Percentiles rank a stretch among this genome's conserved stretches.
Conservation (phyloP, 371 early-diverging fungal species). For the Blyttiomyces sp. region DNA sequence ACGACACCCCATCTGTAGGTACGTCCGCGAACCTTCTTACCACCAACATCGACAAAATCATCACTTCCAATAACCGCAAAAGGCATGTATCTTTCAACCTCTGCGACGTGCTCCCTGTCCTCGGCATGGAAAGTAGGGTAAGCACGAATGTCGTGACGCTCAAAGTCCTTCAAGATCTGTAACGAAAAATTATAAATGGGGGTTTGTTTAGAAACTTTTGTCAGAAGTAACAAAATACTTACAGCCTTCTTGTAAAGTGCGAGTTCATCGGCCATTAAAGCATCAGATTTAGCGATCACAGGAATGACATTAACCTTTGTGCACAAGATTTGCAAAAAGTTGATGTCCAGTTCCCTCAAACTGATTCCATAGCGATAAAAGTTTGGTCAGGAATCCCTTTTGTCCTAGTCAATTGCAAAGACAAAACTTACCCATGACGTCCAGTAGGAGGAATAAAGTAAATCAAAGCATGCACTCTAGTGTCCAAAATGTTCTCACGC, state of each 20-base stretch:
- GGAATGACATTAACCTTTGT: constrained; percentile 59
- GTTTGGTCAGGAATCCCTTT: background rate
- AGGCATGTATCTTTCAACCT: constrained; percentile 56
- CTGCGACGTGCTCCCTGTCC: constrained; percentile 49
- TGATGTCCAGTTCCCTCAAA: constrained; percentile 64
- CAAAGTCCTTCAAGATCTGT: constrained; percentile 35
- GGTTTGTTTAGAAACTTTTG: constrained; percentile 27
- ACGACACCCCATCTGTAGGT: constrained; percentile 53
- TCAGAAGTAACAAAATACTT: background rate
- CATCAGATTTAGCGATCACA: constrained; percentile 66
- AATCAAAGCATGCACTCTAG: constrained; percentile 60
- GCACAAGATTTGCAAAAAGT: constrained; percentile 45
- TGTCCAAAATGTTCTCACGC: constrained; percentile 49
- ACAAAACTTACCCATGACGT: constrained; percentile 21
- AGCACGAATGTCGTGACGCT: constrained; percentile 40
- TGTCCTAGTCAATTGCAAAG: background rate
- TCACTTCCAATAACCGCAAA: constrained; percentile 55
- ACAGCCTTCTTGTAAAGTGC: constrained; percentile 46
- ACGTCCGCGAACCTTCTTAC: constrained; percentile 52
- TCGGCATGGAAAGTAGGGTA: constrained; percentile 55
- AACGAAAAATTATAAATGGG: background rate
- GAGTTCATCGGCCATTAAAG: constrained; percentile 57
- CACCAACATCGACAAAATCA: constrained; percentile 51
- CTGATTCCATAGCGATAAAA: too few relatives aligned
- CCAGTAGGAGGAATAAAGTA: constrained; percentile 56